Percentiles rank a stretch among this genome's conserved stretches.
Conservation (phyloP, 768 basidiomycete species). For the Hygrocybe punicea region DNA sequence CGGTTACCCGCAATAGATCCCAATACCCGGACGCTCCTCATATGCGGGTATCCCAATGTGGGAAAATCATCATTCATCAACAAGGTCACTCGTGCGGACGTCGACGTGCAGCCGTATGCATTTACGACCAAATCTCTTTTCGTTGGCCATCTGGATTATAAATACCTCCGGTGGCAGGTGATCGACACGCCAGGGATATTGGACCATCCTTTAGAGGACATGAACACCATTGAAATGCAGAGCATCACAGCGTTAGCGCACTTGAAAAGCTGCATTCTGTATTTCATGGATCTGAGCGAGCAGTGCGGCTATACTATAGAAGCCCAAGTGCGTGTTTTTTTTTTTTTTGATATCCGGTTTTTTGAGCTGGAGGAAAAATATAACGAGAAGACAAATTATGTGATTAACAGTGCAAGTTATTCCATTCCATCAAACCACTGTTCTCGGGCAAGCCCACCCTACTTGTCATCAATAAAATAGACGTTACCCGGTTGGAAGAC, state of each 20-base stretch:
- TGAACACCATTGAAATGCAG: slow-evolving; percentile 99
- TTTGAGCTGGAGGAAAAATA: no score
- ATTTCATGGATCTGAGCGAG: slow-evolving; percentile 98
- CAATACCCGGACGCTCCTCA: slow-evolving; percentile 93
- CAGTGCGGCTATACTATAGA: slow-evolving; percentile 98
- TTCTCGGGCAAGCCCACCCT: slow-evolving; percentile 91
- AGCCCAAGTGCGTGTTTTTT: slow-evolving; percentile 67
- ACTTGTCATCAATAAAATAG: slow-evolving; percentile 97
- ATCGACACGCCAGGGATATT: slow-evolving; percentile 98
- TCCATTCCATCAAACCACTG: slow-evolving; percentile 98
- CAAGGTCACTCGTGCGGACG: slow-evolving; percentile 98
- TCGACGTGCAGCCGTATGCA: slow-evolving; percentile 98
- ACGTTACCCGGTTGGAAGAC: slow-evolving; percentile 85
- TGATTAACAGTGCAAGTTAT: slow-evolving; percentile 80
- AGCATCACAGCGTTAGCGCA: slow-evolving; percentile 97
- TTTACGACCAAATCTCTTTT: slow-evolving; percentile 99
- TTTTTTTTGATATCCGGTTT: slow-evolving; percentile 1
- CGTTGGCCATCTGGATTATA: slow-evolving; percentile 98
- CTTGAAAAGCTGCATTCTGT: slow-evolving; percentile 87
- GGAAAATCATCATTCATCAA: slow-evolving; percentile 99
- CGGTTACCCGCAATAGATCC: slow-evolving; percentile 98
- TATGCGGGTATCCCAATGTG: slow-evolving; percentile 99
- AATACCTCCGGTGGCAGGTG: slow-evolving; percentile 98
- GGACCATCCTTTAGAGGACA: slow-evolving; percentile 97
- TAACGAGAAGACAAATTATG: no score